These are phyloP conservation scores for Cutaneotrichosporon dermatis DNA, from an alignment of 1,284 basidiomycete genomes.

Conservation along the genomic window DNA sequence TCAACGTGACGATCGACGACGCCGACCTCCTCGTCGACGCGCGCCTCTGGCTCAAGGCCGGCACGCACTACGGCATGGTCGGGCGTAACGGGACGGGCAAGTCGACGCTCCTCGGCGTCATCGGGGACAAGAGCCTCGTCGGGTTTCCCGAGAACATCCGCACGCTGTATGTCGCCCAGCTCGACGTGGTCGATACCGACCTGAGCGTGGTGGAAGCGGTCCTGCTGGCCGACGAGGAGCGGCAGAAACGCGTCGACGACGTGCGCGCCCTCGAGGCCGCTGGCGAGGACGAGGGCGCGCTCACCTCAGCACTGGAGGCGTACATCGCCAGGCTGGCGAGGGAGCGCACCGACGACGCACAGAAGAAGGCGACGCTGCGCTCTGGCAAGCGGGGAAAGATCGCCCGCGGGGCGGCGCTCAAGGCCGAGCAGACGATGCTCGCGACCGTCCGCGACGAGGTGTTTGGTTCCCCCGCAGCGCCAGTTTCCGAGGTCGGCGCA, in stretches of 20 bases:
- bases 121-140: conserved; percentile 84
- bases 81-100: conserved; percentile 61
- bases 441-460: conserved; percentile 11
- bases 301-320: conserved; percentile 1
- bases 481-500: conserved; percentile 8
- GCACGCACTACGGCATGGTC: conserved; percentile 56
- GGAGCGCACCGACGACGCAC: conserved; percentile 12
- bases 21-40: conserved; percentile 56
- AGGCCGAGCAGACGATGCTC: conserved; percentile 16
- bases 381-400: conserved; percentile 19
- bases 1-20: conserved; percentile 54
- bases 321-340: conserved; percentile 7
- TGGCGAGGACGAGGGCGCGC: not conserved
- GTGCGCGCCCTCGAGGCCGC: conserved; percentile 7
- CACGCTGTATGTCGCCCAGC: conserved; percentile 70
- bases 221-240: conserved; percentile 7
- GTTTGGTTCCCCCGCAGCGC: not conserved
- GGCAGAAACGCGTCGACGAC: conserved; percentile 10
- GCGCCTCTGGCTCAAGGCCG: conserved; percentile 55
- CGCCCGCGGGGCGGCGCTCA: conserved; percentile 17
- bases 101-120: conserved; percentile 47
- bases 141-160: conserved; percentile 74
- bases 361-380: conserved; percentile 19
- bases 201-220: conserved; percentile 1
- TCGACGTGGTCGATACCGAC: conserved; percentile 81